These are phyloP conservation scores for Panicum miliaceum DNA, from an alignment of 176 grass and related monocot species.

Conservation along the genomic window DNA sequence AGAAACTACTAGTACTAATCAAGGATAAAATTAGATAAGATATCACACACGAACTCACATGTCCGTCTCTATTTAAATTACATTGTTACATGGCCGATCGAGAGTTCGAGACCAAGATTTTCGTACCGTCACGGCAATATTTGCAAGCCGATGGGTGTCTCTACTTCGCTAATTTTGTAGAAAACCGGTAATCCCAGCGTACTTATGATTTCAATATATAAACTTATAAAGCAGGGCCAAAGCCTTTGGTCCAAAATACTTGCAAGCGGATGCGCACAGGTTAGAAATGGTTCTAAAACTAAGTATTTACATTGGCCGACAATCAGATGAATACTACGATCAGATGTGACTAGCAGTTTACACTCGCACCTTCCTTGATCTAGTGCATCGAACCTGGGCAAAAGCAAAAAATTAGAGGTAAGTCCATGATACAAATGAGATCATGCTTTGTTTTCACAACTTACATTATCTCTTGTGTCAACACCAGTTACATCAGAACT, in stretches of 20 bases:
- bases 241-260: not conserved
- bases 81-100: not conserved
- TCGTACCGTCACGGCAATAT: not conserved
- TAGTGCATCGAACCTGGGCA: conserved; percentile 48
- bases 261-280: conserved; percentile 23
- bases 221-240: not conserved
- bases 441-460: conserved; percentile 7
- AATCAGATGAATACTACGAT: conserved; percentile 8
- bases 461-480: conserved; percentile 42
- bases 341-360: conserved; percentile 14
- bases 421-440: conserved; percentile 3
- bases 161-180: not conserved
- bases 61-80: conserved; percentile 24
- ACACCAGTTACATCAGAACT: conserved; percentile 43
- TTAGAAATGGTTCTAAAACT: not conserved
- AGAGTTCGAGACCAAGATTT: conserved; percentile 17
- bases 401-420: conserved; percentile 16
- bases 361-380: conserved; percentile 50
- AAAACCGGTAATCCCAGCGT: not conserved
- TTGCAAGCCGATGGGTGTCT: not conserved
- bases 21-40: not conserved
- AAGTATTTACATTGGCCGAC: not conserved
- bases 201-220: not conserved
- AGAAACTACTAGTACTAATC: not conserved
- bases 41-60: not conserved